Evolutionary conservation across 2,329 filamentous ascomycete genomes (phyloP).

Genomic region (Aspergillus intermedius): DNA sequence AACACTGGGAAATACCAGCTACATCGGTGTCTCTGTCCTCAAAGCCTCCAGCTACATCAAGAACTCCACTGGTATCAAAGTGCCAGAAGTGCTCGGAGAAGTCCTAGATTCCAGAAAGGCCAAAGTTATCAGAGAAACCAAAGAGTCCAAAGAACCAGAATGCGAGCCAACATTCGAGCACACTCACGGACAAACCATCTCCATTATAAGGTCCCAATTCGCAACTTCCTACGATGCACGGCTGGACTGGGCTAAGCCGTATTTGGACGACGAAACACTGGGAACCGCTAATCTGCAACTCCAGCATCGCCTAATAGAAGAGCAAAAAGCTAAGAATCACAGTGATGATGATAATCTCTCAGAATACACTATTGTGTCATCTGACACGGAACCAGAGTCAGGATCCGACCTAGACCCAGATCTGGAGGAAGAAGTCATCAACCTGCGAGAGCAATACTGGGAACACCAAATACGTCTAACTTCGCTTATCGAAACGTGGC

Average conservation of each 20-base stretch:
- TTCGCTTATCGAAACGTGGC: neutral
- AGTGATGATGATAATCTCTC: neutral
- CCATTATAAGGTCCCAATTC: no score
- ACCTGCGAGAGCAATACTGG: neutral
- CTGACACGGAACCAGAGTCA: neutral
- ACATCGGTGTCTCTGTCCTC: no score
- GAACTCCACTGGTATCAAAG: neutral
- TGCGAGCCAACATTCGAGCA: neutral
- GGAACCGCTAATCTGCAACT: neutral
- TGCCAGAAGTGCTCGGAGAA: neutral
- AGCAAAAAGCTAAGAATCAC: neutral
- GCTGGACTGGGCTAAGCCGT: neutral
- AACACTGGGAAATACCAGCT: no score
- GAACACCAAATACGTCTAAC: neutral
- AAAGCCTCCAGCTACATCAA: neutral
- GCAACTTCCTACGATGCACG: neutral
- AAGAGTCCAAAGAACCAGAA: neutral
- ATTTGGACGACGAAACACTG: neutral
- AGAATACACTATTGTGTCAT: neutral
- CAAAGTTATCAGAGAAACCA: neutral
- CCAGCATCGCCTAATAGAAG: neutral
- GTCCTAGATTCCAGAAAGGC: neutral
- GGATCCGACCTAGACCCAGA: neutral
- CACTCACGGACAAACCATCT: neutral
- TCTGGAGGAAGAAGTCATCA: neutral